Conservation (phyloP, 2,329 filamentous ascomycete species). For the Cadophora sp. region DNA sequence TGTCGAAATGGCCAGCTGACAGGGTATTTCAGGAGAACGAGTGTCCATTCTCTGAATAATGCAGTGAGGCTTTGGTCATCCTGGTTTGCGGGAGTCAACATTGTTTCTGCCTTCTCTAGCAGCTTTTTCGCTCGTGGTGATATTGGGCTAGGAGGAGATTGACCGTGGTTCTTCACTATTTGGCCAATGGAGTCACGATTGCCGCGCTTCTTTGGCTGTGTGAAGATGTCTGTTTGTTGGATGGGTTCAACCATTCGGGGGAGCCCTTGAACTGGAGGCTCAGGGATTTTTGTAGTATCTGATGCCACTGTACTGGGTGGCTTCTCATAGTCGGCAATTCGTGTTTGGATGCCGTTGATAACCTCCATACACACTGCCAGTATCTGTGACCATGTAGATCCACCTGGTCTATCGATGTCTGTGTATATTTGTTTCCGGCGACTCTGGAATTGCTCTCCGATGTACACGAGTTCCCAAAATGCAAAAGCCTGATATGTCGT, state of each 20-base stretch:
- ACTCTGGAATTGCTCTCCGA: slow-evolving; percentile 75
- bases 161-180: slow-evolving; percentile 42
- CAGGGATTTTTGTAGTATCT: slow-evolving; percentile 35
- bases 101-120: slow-evolving; percentile 46
- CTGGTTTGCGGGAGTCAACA: slow-evolving; percentile 57
- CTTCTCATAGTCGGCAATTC: slow-evolving; percentile 67
- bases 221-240: slow-evolving; percentile 41
- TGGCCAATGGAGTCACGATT: slow-evolving; percentile 31
- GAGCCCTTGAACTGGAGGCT: slow-evolving; percentile 31
- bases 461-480: slow-evolving; percentile 87
- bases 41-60: slow-evolving; percentile 55
- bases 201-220: slow-evolving; percentile 30
- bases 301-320: slow-evolving; percentile 39
- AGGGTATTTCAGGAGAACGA: slow-evolving; percentile 56
- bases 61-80: slow-evolving; percentile 56
- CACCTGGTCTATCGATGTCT: slow-evolving; percentile 84
- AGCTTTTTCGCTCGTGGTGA: slow-evolving; percentile 52
- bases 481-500: slow-evolving; percentile 70
- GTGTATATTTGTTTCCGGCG: slow-evolving; percentile 80
- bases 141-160: slow-evolving; percentile 35
- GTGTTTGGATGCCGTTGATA: slow-evolving; percentile 69
- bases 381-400: slow-evolving; percentile 83
- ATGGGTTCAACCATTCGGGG: slow-evolving; percentile 40
- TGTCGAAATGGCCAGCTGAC: slow-evolving; percentile 75
- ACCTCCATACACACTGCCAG: slow-evolving; percentile 72